A percentile compares a stretch with the other conserved stretches of the same genome.
These are phyloP conservation scores for Lenwebbia sp. DNA, from an alignment of 345 rosid genomes.

Conservation along the genomic window DNA sequence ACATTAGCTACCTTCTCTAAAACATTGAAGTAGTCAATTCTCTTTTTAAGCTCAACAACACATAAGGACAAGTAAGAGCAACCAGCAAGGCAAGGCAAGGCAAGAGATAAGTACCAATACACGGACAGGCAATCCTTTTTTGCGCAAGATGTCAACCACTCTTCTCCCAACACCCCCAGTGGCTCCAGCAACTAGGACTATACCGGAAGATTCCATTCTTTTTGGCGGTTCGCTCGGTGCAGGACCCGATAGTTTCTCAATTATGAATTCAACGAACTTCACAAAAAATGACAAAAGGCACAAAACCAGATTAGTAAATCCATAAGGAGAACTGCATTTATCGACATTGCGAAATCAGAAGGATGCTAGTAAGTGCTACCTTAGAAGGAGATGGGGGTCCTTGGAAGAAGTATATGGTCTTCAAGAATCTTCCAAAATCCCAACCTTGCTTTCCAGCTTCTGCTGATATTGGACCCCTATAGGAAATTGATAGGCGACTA, in stretches of 20 bases:
- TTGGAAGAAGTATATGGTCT: conserved; percentile 74
- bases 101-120: conserved; percentile 41
- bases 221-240: conserved; percentile 23
- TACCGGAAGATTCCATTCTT: conserved; percentile 45
- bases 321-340: background rate
- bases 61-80: background rate
- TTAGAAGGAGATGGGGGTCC: conserved; percentile 77
- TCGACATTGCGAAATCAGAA: background rate
- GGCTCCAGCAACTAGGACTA: conserved; percentile 81
- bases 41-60: background rate
- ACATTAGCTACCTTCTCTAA: no score
- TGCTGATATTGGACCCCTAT: conserved; percentile 21
- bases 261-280: conserved; percentile 59
- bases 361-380: conserved; percentile 21
- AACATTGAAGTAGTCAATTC: background rate
- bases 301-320: conserved; percentile 6
- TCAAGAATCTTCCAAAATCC: conserved; percentile 86
- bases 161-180: conserved; percentile 97
- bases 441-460: conserved; percentile 50
- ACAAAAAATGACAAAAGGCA: background rate
- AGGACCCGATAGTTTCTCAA: conserved; percentile 51
- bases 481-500: conserved; percentile 11
- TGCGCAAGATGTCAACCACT: conserved; percentile 52
- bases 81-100: background rate
- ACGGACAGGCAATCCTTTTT: conserved; percentile 64